These are phyloP conservation scores for Eucalyptus tenuipes DNA, from an alignment of 345 rosid species.

Conservation along the genomic window DNA sequence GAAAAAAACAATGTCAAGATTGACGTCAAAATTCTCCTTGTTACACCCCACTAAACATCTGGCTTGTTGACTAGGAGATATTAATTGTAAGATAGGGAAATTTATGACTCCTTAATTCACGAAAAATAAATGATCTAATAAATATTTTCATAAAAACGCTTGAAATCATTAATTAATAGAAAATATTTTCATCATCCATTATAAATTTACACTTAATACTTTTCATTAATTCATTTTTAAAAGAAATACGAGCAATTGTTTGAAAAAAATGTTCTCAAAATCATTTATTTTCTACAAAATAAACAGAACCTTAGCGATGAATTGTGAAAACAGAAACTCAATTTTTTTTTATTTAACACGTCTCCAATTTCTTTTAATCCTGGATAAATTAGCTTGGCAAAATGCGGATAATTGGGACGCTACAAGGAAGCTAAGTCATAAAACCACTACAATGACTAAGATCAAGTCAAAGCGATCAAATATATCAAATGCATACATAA, in stretches of 20 bases:
- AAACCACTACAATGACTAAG: background rate
- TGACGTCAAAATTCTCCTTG: background rate
- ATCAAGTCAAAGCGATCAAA: background rate
- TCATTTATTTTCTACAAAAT: too few species aligned
- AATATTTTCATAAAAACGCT: too few species aligned
- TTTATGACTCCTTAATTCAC: accelerated
- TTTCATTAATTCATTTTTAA: too few species aligned
- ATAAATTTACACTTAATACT: too few species aligned
- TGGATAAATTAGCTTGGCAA: background rate
- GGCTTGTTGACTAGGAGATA: background rate
- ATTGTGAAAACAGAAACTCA: accelerated
- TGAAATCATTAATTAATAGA: accelerated
- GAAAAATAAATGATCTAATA: accelerated
- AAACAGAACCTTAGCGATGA: accelerated
- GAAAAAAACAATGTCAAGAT: background rate
- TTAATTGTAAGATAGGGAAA: background rate
- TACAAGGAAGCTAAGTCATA: background rate
- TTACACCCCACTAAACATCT: accelerated
- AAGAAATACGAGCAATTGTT: accelerated
- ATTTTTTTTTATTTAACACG: background rate
- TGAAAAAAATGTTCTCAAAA: too few species aligned
- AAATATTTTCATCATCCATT: accelerated
- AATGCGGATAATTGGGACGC: background rate
- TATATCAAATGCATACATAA: too few species aligned
- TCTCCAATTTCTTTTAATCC: background rate